Base-by-base conservation (phyloP, 345 rosid genomes). In the Bruguiera parviflora region DNA sequence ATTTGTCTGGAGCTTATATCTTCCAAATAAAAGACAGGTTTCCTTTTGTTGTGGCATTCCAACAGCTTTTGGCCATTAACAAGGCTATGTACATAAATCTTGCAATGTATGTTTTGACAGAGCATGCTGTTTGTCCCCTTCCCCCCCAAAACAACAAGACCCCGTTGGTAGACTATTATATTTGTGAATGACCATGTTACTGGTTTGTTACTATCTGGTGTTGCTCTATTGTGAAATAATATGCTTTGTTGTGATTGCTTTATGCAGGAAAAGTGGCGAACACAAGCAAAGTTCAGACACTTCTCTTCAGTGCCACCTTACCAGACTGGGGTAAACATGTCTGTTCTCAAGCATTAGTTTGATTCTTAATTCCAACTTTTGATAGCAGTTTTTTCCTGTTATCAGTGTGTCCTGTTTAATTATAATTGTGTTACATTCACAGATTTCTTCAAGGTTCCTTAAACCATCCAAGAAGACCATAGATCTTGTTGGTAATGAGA, bases 401-500 rank as follows among this genome's bases (percentile, higher is more conserved):
- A 53, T 28, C 25, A 25, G 25, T 29, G 5, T 33, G 15, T 13
- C 24, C 20, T 58, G 28, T 68, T 13, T 68, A 18, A 63, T 29
- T 33, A 7, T 39, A 18, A 2, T 27, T 75, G 29, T 64, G 71
- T 72, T 71, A 31, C 46, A 43, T 67, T 70, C 18, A 43, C 86
- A 96, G 98, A 87, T 92, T 69, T 63, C 94, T 58, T 21, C 77
- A 20, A 89, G 75, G 82, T 96, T 92, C 83, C 92, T 92, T 58
- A 96, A 96, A 78, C 47, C 75, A 70, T 61, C 75, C 2, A 88
- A 84, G 89, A 85, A 83, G 84, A 92, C 96, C 49, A 90, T 90
- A 57, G 99, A 96, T 85, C 98, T 96, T 71, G 99, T 96, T 66
- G 99, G 97, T 71, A 90, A 92, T 75, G 98, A 90, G 80, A 92